phyloP scores from a whole-genome alignment of 2,329 filamentous ascomycete species.

The Monosporascus sp. region DNA sequence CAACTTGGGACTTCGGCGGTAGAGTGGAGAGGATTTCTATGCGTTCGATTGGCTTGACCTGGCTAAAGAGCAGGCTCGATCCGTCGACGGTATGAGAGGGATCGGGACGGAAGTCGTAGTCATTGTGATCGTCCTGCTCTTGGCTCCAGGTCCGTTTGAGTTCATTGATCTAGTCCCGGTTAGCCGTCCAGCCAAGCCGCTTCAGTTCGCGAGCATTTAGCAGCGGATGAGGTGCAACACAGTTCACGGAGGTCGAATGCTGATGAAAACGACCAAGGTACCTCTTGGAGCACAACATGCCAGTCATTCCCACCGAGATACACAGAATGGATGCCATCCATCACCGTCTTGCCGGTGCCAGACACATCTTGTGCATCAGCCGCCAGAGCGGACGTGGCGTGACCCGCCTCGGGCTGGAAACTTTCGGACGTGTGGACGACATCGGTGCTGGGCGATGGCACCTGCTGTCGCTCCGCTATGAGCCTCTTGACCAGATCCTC shows the following conservation, averaged over 20 bases:
- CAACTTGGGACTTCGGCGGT: slow-evolving; percentile 19
- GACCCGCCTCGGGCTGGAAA: too few relatives aligned
- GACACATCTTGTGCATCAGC: neutral
- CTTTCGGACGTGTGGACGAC: neutral
- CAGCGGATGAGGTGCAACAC: neutral
- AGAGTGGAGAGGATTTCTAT: slow-evolving; percentile 21
- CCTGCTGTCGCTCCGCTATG: slow-evolving; percentile 7
- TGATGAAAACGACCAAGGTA: slow-evolving; percentile 2
- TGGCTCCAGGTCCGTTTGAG: slow-evolving; percentile 17
- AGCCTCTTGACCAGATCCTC: slow-evolving; percentile 15
- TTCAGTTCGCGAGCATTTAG: neutral
- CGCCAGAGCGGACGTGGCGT: neutral
- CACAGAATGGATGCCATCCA: slow-evolving; percentile 17
- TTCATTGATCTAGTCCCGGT: slow-evolving; percentile 18
- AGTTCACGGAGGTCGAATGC: too few relatives aligned
- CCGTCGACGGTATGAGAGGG: slow-evolving; percentile 17
- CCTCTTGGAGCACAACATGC: slow-evolving; percentile 21
- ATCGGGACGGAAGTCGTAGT: slow-evolving; percentile 22
- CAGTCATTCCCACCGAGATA: slow-evolving; percentile 18
- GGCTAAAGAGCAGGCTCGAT: slow-evolving; percentile 19
- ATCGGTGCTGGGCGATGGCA: neutral
- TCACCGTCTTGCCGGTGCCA: slow-evolving; percentile 11
- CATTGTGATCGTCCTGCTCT: slow-evolving; percentile 9
- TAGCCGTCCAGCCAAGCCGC: neutral
- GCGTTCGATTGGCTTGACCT: slow-evolving; percentile 17